These are phyloP conservation scores for Trypanosoma rangeli DNA, from an alignment of 208 protist species.

Conservation along the genomic window DNA sequence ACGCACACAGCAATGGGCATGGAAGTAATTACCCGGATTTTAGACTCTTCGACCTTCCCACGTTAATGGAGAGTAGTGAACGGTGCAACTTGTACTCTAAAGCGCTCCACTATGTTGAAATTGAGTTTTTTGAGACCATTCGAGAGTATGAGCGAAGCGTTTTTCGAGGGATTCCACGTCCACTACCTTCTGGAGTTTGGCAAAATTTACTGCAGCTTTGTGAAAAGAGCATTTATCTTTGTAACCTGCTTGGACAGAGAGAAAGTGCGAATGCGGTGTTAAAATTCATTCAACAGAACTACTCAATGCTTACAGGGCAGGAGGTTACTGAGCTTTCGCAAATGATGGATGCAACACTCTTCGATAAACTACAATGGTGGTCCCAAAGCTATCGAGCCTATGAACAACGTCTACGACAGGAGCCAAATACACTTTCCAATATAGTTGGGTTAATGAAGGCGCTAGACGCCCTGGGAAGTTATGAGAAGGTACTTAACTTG, in stretches of 20 bases:
- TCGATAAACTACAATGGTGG: conserved; percentile 98
- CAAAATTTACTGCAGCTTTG: conserved; percentile 66
- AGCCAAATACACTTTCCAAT: conserved; percentile 86
- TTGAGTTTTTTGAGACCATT: conserved; percentile 84
- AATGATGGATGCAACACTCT: conserved; percentile 90
- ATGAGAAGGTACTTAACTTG: conserved; percentile 82
- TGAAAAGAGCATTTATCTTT: conserved; percentile 96
- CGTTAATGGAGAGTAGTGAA: conserved; percentile 92
- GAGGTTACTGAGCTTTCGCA: conserved; percentile 62
- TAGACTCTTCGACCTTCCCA: conserved; percentile 80
- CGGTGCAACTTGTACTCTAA: conserved; percentile 94
- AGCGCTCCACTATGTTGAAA: conserved; percentile 96
- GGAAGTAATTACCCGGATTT: conserved; percentile 41
- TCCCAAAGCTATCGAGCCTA: conserved; percentile 94
- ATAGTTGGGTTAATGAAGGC: conserved; percentile 97
- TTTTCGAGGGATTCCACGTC: conserved; percentile 56
- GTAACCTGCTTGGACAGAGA: conserved; percentile 97
- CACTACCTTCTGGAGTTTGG: conserved; percentile 65
- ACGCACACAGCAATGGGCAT: conserved; percentile 36
- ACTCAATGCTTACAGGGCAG: conserved; percentile 76
- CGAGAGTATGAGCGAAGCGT: conserved; percentile 71
- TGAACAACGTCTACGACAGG: conserved; percentile 70
- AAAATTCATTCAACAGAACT: conserved; percentile 93
- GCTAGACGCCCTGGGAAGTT: conserved; percentile 96
- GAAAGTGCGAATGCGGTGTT: conserved; percentile 98